Percentiles rank a stretch among this genome's conserved stretches.
phyloP scores from a whole-genome alignment of 768 basidiomycete genomes.

The Pluteus cervinus region DNA sequence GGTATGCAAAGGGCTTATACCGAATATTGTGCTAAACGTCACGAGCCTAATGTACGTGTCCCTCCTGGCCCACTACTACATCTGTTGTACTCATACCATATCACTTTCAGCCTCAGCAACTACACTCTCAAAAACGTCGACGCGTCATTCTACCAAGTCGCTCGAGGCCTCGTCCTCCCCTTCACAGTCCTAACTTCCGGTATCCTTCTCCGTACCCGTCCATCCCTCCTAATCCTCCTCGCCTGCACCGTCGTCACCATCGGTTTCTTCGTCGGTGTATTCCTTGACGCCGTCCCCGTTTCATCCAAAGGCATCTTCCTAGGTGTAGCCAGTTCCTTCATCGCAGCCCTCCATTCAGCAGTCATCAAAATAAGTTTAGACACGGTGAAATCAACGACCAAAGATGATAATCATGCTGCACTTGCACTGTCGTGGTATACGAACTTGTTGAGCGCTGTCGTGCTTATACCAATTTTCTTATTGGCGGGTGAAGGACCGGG shows the following conservation, averaged over 20 bases:
- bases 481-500: slow-evolving; percentile 70
- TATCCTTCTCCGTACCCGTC: slow-evolving; percentile 67
- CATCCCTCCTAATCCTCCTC: slow-evolving; percentile 66
- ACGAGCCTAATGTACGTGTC: slow-evolving; percentile 67
- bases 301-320: slow-evolving; percentile 66
- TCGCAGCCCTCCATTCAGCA: slow-evolving; percentile 87
- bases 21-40: slow-evolving; percentile 74
- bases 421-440: slow-evolving; percentile 89
- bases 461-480: slow-evolving; percentile 68
- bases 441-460: slow-evolving; percentile 71
- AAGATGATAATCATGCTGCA: slow-evolving; percentile 80
- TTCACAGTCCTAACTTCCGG: slow-evolving; percentile 90
- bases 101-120: slow-evolving; percentile 67
- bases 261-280: slow-evolving; percentile 89
- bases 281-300: slow-evolving; percentile 63
- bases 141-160: slow-evolving; percentile 93
- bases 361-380: slow-evolving; percentile 85
- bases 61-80: background rate
- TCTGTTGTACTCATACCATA: background rate
- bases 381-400: too few relatives aligned
- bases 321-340: slow-evolving; percentile 79
- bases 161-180: slow-evolving; percentile 88
- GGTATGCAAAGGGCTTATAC: slow-evolving; percentile 65
- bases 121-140: slow-evolving; percentile 92
- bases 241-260: slow-evolving; percentile 79